Base-by-base conservation (phyloP, 1,284 basidiomycete genomes). In the Cryptococcus amylolentus region DNA sequence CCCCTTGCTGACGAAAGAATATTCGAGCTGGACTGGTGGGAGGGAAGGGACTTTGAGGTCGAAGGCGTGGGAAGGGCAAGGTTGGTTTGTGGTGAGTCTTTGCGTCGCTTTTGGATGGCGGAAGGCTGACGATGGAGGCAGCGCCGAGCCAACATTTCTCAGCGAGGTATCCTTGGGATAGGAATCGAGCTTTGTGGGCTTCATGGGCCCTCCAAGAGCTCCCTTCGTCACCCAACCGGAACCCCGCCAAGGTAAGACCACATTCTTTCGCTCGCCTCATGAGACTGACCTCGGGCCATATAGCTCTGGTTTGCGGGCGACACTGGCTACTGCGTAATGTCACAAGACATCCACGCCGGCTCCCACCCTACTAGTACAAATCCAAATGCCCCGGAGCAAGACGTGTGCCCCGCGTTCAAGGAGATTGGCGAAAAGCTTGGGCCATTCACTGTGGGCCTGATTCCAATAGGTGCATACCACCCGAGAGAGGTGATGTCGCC, bases 1-100 rank as follows among this genome's bases (percentile, higher is more conserved):
- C 56, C 53, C 2, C 49, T 69, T 56, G 37, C 76, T 78, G 16
- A 63, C 65, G 6, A 68, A 5, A 75, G 81, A 49, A 77, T 83
- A 14, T 81, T 85, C 59, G 82, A 82, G 65, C 77, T 87, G 59
- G 87, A 88, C 72, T 89, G 87, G 87, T 88, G 86, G 84, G 83
- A 86, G 58, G 62, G 59, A 7, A 46, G 65, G 10, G 52, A 55
- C 5, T 52, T 73, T 9, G 51, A 42, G 0, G 69, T 71, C 1
- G 56, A 57, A 37, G 69, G 69, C 3, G 64, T 65, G 40, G 72
- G 72, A 13, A 62, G 51, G 13, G 63, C 63, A 39, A 62, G 52
- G 49, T 53, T 75, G 42, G 69, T 66, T 4, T 71, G 69, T 43
- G 70, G 69, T 71, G 56, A 63, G 69, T 65, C 7, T 10, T 35